These are phyloP conservation scores for Isabelozyma rhagii DNA, from an alignment of 805 yeast genomes.

Conservation along the genomic window DNA sequence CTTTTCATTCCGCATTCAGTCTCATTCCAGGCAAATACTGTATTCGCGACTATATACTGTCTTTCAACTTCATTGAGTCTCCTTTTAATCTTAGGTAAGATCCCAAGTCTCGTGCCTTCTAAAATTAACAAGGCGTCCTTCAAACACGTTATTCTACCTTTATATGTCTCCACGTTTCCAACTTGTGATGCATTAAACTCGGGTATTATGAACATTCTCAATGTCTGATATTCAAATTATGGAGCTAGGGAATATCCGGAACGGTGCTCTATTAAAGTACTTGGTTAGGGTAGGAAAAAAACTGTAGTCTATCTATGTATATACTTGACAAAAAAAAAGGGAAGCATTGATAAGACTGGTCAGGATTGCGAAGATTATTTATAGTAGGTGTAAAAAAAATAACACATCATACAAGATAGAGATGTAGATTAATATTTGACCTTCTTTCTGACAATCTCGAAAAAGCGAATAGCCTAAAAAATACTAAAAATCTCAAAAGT, in stretches of 20 bases:
- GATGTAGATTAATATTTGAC: neutral
- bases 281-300: neutral
- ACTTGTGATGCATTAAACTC: constrained; percentile 3
- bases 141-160: constrained; percentile 55
- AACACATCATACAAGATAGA: too few species aligned
- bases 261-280: too few species aligned
- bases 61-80: constrained; percentile 59
- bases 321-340: too few species aligned
- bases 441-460: neutral
- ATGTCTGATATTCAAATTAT: too few species aligned
- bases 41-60: constrained; percentile 50
- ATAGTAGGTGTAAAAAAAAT: neutral
- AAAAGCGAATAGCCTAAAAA: neutral
- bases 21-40: constrained; percentile 72
- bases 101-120: constrained; percentile 59
- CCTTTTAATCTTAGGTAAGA: constrained; percentile 57
- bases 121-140: constrained; percentile 62
- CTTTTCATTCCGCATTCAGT: constrained; percentile 66
- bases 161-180: constrained; percentile 35
- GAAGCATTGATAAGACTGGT: neutral
- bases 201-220: constrained; percentile 4
- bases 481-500: neutral
- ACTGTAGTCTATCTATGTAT: too few species aligned
- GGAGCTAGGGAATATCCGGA: too few species aligned
- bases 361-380: neutral